phyloP scores from a whole-genome alignment of 2,329 filamentous ascomycete genomes.

The Sporothrix schenckii region DNA sequence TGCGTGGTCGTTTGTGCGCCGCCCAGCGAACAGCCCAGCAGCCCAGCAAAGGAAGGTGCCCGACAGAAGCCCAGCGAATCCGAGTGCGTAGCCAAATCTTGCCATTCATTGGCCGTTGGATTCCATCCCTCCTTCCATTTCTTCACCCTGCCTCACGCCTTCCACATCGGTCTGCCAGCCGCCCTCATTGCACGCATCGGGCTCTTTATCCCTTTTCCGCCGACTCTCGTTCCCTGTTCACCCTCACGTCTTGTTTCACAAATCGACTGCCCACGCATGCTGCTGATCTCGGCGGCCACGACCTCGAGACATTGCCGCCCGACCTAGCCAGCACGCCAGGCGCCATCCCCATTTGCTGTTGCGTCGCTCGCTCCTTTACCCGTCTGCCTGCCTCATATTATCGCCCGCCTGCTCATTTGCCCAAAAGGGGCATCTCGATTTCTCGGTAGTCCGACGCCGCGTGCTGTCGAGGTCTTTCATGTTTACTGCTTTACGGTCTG shows the following conservation, averaged over 20 bases:
- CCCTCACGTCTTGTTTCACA: not conserved
- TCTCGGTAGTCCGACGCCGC: not conserved
- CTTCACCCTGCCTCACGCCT: constrained; percentile 27
- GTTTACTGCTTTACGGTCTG: not conserved
- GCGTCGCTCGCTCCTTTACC: constrained; percentile 22
- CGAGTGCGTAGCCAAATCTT: constrained; percentile 23
- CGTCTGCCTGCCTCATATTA: constrained; percentile 27
- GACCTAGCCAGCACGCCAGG: constrained; percentile 10
- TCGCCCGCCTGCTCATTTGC: constrained; percentile 15
- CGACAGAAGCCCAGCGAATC: constrained; percentile 27
- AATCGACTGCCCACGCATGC: not conserved
- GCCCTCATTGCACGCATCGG: constrained; percentile 16
- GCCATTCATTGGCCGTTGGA: constrained; percentile 27
- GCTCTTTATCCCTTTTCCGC: not conserved
- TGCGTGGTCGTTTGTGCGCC: constrained; percentile 15
- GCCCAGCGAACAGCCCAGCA: not conserved
- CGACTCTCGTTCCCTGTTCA: not conserved
- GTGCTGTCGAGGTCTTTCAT: not conserved
- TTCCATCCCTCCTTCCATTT: constrained; percentile 28
- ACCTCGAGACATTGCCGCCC: constrained; percentile 8
- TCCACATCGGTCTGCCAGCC: constrained; percentile 10
- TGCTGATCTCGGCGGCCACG: constrained; percentile 22
- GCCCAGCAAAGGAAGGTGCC: constrained; percentile 1
- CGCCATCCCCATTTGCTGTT: constrained; percentile 13
- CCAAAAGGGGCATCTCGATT: constrained; percentile 11